Conservation (phyloP, 352 stramenopile species). For the Pythium myriotylum region DNA sequence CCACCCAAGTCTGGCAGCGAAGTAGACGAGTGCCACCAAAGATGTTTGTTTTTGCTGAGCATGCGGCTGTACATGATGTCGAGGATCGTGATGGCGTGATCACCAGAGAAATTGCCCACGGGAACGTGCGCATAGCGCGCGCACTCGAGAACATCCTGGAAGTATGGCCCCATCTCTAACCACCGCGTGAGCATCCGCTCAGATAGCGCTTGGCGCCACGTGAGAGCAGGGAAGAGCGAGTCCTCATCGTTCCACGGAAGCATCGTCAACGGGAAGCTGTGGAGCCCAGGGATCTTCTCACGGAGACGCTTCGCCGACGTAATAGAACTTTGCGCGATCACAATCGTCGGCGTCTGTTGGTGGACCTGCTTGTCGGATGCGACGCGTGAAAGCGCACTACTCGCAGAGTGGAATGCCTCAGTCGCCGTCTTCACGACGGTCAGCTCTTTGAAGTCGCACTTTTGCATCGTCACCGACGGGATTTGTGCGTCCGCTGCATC, state of each 20-base stretch:
- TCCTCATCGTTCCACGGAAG: constrained; percentile 86
- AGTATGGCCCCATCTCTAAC: constrained; percentile 87
- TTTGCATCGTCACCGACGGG: constrained; percentile 36
- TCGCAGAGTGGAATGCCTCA: constrained; percentile 84
- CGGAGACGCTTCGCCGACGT: constrained; percentile 64
- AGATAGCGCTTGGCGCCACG: constrained; percentile 91
- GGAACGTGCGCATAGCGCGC: constrained; percentile 93
- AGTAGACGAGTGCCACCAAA: constrained; percentile 95
- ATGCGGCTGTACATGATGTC: constrained; percentile 94
- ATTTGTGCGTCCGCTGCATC: constrained; percentile 38
- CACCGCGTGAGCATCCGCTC: constrained; percentile 76
- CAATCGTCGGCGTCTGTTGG: constrained; percentile 72
- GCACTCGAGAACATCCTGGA: constrained; percentile 88
- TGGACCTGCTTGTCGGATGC: constrained; percentile 80
- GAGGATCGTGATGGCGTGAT: constrained; percentile 91
- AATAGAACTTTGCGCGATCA: constrained; percentile 84
- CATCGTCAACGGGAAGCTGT: constrained; percentile 92
- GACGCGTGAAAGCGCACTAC: constrained; percentile 84
- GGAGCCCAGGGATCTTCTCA: constrained; percentile 85
- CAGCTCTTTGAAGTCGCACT: constrained; percentile 54
- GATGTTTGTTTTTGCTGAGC: constrained; percentile 92
- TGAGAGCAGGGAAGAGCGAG: constrained; percentile 87
- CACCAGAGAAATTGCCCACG: constrained; percentile 93
- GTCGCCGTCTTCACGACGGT: constrained; percentile 80
- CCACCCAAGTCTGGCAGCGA: constrained; percentile 91